Conservation (phyloP, 2,329 filamentous ascomycete species). For the Sclerotinia sclerotiorum region DNA sequence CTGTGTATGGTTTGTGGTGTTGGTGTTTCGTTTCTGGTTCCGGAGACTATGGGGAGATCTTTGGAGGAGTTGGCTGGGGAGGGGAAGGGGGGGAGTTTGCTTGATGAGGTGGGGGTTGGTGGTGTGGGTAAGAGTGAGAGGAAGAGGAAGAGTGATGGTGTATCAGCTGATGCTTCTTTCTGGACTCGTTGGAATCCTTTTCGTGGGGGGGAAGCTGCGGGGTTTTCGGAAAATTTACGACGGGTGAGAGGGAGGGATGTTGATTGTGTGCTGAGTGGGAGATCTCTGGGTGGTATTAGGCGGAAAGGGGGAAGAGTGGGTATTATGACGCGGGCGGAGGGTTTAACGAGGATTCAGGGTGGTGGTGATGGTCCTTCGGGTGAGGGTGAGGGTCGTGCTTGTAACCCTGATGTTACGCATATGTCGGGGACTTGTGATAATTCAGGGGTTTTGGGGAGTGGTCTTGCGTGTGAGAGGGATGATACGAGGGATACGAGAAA, state of each 20-base stretch:
- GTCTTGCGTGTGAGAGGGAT: not conserved
- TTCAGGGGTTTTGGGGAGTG: not conserved
- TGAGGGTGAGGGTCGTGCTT: no score
- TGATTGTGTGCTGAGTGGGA: no score
- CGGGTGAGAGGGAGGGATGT: no score
- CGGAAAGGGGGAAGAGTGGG: conserved; percentile 33
- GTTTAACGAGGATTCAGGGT: conserved; percentile 26
- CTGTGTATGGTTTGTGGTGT: conserved; percentile 77
- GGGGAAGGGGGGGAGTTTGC: no score
- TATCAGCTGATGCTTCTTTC: not conserved
- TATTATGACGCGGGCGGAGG: conserved; percentile 35
- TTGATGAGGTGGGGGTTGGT: no score
- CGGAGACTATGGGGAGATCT: conserved; percentile 73
- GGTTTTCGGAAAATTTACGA: conserved; percentile 24
- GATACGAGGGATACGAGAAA: conserved; percentile 23
- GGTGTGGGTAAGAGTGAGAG: no score
- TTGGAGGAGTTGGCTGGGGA: conserved; percentile 52
- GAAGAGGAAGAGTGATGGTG: no score
- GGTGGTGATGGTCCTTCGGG: not conserved
- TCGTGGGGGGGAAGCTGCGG: conserved; percentile 32
- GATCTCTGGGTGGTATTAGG: conserved; percentile 26
- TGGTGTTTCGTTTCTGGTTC: conserved; percentile 68
- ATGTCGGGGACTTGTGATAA: no score
- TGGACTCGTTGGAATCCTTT: conserved; percentile 29
- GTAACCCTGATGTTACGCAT: no score